Percentiles rank a stretch among this genome's conserved stretches.
phyloP scores from a whole-genome alignment of 768 basidiomycete species.

The Boletus rubescentipes region DNA sequence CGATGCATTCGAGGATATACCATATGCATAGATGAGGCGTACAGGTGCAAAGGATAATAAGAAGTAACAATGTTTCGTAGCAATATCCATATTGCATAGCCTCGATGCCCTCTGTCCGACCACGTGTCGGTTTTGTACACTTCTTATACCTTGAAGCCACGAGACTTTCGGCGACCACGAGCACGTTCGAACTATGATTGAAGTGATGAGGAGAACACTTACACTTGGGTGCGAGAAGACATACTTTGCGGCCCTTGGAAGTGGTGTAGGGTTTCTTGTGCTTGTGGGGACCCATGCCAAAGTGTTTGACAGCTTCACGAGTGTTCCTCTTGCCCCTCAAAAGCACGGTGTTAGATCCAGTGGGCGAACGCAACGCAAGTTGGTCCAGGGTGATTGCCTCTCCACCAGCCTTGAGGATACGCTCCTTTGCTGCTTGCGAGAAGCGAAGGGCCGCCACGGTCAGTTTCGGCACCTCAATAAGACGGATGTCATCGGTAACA shows the following conservation, averaged over 20 bases:
- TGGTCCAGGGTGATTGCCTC: conserved; percentile 95
- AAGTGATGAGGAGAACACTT: neutral
- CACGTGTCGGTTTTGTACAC: conserved; percentile 33
- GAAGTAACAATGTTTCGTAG: conserved; percentile 22
- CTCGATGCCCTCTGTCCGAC: conserved; percentile 28
- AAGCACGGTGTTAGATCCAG: conserved; percentile 92
- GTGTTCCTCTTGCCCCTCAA: conserved; percentile 90
- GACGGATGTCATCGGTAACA: conserved; percentile 93
- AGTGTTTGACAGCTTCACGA: conserved; percentile 96
- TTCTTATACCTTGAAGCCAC: conserved; percentile 91
- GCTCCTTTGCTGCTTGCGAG: conserved; percentile 89
- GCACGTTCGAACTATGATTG: conserved; percentile 81
- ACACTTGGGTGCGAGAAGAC: conserved; percentile 4
- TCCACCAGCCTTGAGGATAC: conserved; percentile 94
- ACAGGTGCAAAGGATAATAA: conserved; percentile 22
- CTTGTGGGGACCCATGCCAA: conserved; percentile 98
- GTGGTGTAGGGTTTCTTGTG: conserved; percentile 96
- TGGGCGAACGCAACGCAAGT: conserved; percentile 91
- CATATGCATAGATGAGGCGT: conserved; percentile 28
- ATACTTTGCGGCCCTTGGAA: conserved; percentile 94
- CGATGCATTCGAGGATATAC: conserved; percentile 15
- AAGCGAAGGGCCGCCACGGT: conserved; percentile 93
- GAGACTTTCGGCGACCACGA: conserved; percentile 98
- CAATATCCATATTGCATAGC: conserved; percentile 36
- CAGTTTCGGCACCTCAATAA: conserved; percentile 83